Percentiles rank a stretch among this genome's conserved stretches.
phyloP scores from a whole-genome alignment of 768 basidiomycete species.

The Omphalotus guepiniiformis region DNA sequence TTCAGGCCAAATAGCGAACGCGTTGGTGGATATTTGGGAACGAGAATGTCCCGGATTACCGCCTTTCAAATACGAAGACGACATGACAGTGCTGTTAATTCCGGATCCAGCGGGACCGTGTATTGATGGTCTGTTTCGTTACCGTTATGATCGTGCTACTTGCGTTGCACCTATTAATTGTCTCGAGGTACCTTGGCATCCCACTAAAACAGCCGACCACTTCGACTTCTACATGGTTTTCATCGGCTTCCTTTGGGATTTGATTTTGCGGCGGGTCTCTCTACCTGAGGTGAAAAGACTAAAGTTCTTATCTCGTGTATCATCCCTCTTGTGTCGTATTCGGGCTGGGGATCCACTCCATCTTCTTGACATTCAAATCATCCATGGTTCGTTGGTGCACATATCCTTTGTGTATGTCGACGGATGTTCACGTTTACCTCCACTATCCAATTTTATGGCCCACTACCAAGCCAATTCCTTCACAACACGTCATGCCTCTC shows the following conservation, averaged over 20 bases:
- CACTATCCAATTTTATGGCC: slow-evolving; percentile 22
- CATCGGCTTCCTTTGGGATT: slow-evolving; percentile 27
- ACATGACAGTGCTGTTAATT: slow-evolving; percentile 20
- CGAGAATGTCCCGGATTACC: neutral
- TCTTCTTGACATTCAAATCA: slow-evolving; percentile 12
- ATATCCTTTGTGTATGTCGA: slow-evolving; percentile 24
- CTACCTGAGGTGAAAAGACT: slow-evolving; percentile 22
- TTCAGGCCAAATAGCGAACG: slow-evolving; percentile 10
- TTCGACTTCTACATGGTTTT: slow-evolving; percentile 19
- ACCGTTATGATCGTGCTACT: slow-evolving; percentile 3
- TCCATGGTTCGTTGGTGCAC: slow-evolving; percentile 30
- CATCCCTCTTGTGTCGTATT: slow-evolving; percentile 10
- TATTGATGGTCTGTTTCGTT: neutral
- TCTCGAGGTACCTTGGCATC: slow-evolving; percentile 22
- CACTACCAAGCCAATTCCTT: slow-evolving; percentile 14
- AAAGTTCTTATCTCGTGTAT: slow-evolving; percentile 17
- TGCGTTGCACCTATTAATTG: slow-evolving; percentile 9
- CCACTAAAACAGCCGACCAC: slow-evolving; percentile 19
- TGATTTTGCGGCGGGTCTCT: slow-evolving; percentile 17
- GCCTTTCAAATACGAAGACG: slow-evolving; percentile 28
- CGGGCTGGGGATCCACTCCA: neutral
- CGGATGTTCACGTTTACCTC: slow-evolving; percentile 23
- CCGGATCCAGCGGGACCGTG: slow-evolving; percentile 1
- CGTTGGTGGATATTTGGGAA: slow-evolving; percentile 12
- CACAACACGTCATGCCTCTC: slow-evolving; percentile 14